A percentile compares a stretch with the other conserved stretches of the same genome.
phyloP scores from a whole-genome alignment of 441 rosid genomes.

The Adansonia madagascariensis region DNA sequence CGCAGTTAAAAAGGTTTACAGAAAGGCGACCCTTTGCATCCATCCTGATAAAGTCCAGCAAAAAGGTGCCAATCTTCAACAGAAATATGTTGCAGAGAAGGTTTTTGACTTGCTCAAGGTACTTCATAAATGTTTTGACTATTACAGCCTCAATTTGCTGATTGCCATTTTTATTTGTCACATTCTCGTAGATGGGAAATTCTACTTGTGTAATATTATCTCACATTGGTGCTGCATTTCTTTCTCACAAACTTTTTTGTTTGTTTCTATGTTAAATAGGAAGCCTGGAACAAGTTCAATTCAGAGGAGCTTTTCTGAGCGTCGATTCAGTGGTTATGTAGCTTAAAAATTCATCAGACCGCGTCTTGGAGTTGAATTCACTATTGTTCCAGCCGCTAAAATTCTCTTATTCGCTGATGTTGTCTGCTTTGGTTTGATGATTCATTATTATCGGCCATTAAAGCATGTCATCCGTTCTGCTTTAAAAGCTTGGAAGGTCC shows the following conservation, averaged over 20 bases:
- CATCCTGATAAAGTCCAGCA: conserved; percentile 99
- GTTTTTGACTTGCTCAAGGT: conserved; percentile 96
- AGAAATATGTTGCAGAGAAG: conserved; percentile 86
- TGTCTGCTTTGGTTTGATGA: conserved; percentile 11
- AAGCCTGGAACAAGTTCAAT: conserved; percentile 90
- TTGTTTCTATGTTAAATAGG: conserved; percentile 45
- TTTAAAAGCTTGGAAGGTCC: conserved; percentile 14
- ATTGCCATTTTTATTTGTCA: not conserved
- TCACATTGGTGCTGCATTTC: not conserved
- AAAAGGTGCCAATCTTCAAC: conserved; percentile 95
- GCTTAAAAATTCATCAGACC: conserved; percentile 16
- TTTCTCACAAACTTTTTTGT: not conserved
- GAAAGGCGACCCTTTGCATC: conserved; percentile 86
- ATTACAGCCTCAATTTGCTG: not conserved
- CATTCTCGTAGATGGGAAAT: not conserved
- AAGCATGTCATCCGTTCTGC: not conserved
- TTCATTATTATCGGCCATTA: conserved; percentile 22
- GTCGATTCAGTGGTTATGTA: conserved; percentile 25
- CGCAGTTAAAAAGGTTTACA: conserved; percentile 76
- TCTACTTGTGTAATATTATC: not conserved
- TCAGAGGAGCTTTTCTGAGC: conserved; percentile 77
- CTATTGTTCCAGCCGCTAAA: conserved; percentile 15
- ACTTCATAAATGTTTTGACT: conserved; percentile 20
- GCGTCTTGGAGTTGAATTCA: conserved; percentile 27
- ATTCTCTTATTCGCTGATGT: conserved; percentile 17